Base-by-base conservation (phyloP, 2,329 filamentous ascomycete species). In the Dactylellina leptospora region DNA sequence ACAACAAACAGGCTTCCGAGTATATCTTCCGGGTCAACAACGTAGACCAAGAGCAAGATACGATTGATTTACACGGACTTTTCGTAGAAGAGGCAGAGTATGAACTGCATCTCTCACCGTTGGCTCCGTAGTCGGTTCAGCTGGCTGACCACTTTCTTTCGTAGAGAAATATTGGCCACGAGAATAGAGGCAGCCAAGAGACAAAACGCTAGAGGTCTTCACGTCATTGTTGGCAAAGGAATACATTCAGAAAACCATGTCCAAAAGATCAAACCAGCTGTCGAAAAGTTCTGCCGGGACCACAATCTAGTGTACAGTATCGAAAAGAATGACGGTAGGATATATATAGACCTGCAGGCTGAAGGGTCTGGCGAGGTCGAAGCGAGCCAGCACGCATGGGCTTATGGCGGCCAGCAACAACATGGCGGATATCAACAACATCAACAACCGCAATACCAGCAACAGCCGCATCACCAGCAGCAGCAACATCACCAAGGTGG, bases 1-100 rank as follows among this genome's bases (percentile, higher is more conserved):
- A 92, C 82, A 97, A 97, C 83, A 87, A 86, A 75, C 92, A 96
- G 80, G 95, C 95, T 0, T 91, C 91, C 70, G 91, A 97, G 69
- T 96, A 86, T 80, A 97, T 97, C 79, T 97, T 99, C 83, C 89
- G 92, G 40, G 92, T 93, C 82, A 97, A 97, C 83, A 97, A 97
- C 79, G 88, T 90, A 18, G 80, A 83, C 1, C 90, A 87, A 16
- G 85, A 86, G 13, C 83, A 83, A 40, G 93, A 97, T 80, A 92
- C 90, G 6, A 93, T 99, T 76, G 95, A 99, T 81, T 84, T 99
- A 50, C 95, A 99, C 80, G 95, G 95, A 1, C 90, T 96, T 78
- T 97, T 90, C 77, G 93, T 96, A 69, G 91, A 96, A 79, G 95
- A 97, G 82, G 95, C 95, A 3, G 92, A 96, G 82, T 72, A 38